Evolutionary conservation across 2,329 filamentous ascomycete species (phyloP).

Genomic region (Aspergillus fischeri): DNA sequence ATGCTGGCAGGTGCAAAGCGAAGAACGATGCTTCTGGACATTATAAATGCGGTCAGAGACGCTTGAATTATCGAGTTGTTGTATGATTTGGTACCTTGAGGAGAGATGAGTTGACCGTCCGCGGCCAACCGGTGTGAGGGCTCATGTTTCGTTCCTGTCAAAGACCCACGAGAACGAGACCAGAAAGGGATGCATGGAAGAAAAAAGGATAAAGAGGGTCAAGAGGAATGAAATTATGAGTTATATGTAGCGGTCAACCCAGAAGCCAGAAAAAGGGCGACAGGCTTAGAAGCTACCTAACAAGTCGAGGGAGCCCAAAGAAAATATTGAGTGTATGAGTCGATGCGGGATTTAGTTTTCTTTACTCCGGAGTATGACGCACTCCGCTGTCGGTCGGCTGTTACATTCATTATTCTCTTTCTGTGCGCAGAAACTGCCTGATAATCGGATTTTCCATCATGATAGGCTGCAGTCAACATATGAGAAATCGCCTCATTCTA

Average conservation of each 20-base stretch:
- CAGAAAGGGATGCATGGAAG: constrained; percentile 14
- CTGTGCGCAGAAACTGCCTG: no score
- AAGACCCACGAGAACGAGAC: constrained; percentile 4
- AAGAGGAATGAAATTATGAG: neutral
- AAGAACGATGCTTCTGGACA: constrained; percentile 19
- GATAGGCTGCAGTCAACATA: no score
- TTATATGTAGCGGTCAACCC: neutral
- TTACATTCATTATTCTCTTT: neutral
- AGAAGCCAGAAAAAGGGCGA: neutral
- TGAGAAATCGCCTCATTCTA: neutral
- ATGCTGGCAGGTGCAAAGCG: constrained; percentile 8
- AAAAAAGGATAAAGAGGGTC: constrained; percentile 2
- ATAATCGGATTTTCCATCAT: neutral
- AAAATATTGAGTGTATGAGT: constrained; percentile 6
- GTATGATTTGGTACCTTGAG: constrained; percentile 20
- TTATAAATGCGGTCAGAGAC: neutral
- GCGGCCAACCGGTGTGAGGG: constrained; percentile 30
- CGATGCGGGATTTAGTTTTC: neutral
- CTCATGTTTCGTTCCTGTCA: constrained; percentile 30
- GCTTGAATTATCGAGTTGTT: neutral
- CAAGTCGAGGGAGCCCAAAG: neutral
- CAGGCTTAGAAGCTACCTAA: neutral
- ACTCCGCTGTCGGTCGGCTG: constrained; percentile 1
- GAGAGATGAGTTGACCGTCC: constrained; percentile 25
- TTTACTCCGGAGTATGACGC: neutral